phyloP scores from a whole-genome alignment of 106 monocot species.

The Gastrodia elata region DNA sequence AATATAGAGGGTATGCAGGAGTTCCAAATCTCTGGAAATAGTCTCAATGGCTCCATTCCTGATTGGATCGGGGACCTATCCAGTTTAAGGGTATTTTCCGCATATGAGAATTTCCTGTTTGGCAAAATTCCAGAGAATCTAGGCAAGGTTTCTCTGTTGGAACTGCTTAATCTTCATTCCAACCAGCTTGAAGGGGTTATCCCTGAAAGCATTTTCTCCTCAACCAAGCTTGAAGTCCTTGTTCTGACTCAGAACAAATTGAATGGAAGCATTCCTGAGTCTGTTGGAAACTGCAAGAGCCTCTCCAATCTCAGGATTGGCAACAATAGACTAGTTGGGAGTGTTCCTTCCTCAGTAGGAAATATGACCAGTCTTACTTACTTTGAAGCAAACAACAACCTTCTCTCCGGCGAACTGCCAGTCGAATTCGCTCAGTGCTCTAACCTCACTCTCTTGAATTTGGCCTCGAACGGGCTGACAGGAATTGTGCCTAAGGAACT shows the following conservation, averaged over 20 bases:
- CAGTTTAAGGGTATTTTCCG: conserved; percentile 48
- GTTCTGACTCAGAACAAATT: conserved; percentile 59
- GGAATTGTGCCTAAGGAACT: conserved; percentile 49
- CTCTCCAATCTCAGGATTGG: conserved; percentile 71
- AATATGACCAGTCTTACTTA: conserved; percentile 57
- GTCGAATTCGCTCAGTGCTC: conserved; percentile 49
- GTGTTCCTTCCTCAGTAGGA: conserved; percentile 46
- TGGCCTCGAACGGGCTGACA: conserved; percentile 47
- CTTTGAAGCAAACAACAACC: conserved; percentile 64
- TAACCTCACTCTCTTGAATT: conserved; percentile 70
- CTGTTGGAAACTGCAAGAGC: conserved; percentile 37
- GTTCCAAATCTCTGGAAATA: conserved; percentile 70
- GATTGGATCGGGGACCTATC: conserved; percentile 40
- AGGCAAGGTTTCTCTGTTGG: conserved; percentile 42
- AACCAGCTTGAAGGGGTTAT: conserved; percentile 66
- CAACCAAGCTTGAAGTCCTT: conserved; percentile 49
- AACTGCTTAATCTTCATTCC: conserved; percentile 75
- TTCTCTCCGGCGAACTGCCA: conserved; percentile 52
- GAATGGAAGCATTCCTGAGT: conserved; percentile 44
- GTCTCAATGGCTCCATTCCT: conserved; percentile 45
- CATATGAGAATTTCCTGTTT: conserved; percentile 52
- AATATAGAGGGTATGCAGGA: conserved; percentile 40
- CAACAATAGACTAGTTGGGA: conserved; percentile 47
- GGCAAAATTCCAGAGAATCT: conserved; percentile 55
- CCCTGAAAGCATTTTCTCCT: conserved; percentile 59